Base-by-base conservation (phyloP, 345 rosid genomes). In the thale cress (Arabidopsis thaliana) region DNA sequence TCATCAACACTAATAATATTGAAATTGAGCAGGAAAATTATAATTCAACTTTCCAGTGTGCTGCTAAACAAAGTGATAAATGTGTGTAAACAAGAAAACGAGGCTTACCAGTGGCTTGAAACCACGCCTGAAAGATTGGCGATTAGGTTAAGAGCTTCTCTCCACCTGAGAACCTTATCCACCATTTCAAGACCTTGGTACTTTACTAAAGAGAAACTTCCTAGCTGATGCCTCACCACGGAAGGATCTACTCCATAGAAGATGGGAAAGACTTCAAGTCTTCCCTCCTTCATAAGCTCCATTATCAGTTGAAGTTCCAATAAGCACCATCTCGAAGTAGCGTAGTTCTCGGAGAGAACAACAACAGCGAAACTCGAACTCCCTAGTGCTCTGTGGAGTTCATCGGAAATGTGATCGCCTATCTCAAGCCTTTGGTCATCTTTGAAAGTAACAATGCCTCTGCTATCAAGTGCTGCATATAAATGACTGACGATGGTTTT, bases 211-310 rank as follows among this genome's bases (percentile, higher is more conserved):
- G 25, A 40, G 36, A 67, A 76, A 49, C 45, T 60, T 44, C 70
- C 75, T 14, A 5, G 11, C 61, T 76, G 69, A n/a, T 68, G 37
- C 23, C 62, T 14, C 1, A 46, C 64, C 2, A 5, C 40, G 4
- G 75, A 68, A 5, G 80, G 80, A 30, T 69, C 53, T 3, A 75
- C 64, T 23, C 25, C 37, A 9, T 57, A 66, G 78, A 74, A 74
- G 57, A 75, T 23, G 2, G 74, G 79, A 28, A 76, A 6, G 4
- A 69, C 80, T 1, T 41, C 13, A 10, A 60, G n/a, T 32, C 41
- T 23, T 3, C 28, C 12, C 2, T 7, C 46, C n/a, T 60, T 51
- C 51, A 11, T 59, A 40, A 48, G 50, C 13, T 58, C 45, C 12
- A 68, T 40, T 6, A 73, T 64, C 34, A 51, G 3, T 4, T 40